Evolutionary conservation across 2,329 filamentous ascomycete genomes (phyloP).

Genomic region (Alternaria arborescens): DNA sequence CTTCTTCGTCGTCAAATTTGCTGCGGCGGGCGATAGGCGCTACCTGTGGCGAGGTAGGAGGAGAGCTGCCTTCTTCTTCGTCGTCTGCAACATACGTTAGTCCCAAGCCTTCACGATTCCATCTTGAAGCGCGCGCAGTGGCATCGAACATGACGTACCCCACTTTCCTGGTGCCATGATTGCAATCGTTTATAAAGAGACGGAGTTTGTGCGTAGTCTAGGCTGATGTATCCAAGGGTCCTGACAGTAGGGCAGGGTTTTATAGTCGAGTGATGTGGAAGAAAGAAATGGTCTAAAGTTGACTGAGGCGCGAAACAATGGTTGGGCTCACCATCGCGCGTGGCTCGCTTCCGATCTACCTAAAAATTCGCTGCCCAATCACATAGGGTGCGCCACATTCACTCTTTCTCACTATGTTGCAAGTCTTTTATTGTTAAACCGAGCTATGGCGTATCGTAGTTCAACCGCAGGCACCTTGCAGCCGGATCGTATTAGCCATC

Average conservation of each 20-base stretch:
- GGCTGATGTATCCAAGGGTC: not conserved
- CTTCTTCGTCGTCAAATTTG: conserved; percentile 95
- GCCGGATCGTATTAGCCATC: not conserved
- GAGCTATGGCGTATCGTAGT: not conserved
- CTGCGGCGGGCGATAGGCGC: conserved; percentile 60
- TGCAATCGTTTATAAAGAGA: conserved; percentile 25
- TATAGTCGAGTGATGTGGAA: conserved; percentile 20
- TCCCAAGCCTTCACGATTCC: conserved; percentile 1
- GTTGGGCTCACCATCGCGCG: conserved; percentile 35
- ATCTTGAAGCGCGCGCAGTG: conserved; percentile 28
- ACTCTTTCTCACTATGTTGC: not conserved
- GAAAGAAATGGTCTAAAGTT: conserved; percentile 26
- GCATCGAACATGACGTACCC: conserved; percentile 51
- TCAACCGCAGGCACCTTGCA: not conserved
- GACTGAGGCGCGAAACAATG: conserved; percentile 36
- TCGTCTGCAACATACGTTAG: conserved; percentile 52
- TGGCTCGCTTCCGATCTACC: conserved; percentile 29
- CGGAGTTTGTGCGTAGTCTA: conserved; percentile 4
- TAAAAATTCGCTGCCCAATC: conserved; percentile 47
- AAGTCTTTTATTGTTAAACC: not conserved
- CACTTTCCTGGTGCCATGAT: conserved; percentile 52
- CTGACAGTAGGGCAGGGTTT: conserved; percentile 13
- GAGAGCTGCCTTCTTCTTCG: conserved; percentile 66
- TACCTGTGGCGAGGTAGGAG: conserved; percentile 58
- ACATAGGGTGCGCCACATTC: conserved; percentile 13